These are phyloP conservation scores for Syzygium jambos DNA, from an alignment of 345 rosid genomes.

Conservation along the genomic window DNA sequence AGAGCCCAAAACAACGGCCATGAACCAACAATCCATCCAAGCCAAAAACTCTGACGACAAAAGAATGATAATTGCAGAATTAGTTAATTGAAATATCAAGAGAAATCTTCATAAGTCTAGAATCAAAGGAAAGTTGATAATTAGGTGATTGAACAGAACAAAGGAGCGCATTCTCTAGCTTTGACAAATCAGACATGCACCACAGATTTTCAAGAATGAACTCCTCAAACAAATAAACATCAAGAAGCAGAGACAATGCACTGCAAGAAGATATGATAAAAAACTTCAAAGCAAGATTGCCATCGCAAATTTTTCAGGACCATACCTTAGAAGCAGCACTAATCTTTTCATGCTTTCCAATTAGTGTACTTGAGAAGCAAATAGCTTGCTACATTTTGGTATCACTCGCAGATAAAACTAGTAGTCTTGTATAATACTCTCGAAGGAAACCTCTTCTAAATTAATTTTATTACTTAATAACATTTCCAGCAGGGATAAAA, in stretches of 20 bases:
- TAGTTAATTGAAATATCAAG: background rate
- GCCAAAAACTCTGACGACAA: conserved; percentile 71
- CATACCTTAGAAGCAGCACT: background rate
- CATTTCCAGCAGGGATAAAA: background rate
- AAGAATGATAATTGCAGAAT: background rate
- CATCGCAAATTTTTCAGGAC: background rate
- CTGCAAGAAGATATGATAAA: background rate
- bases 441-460: background rate
- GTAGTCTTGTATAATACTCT: background rate
- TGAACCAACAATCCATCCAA: conserved; percentile 81
- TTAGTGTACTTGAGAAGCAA: background rate
- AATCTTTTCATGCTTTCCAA: background rate
- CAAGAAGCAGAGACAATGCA: background rate
- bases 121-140: background rate
- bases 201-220: background rate
- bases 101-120: background rate
- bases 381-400: background rate
- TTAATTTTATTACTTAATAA: background rate
- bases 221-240: background rate
- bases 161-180: background rate
- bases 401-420: background rate
- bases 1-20: conserved; percentile 99
- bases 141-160: background rate
- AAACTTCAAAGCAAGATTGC: background rate
- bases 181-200: background rate